phyloP scores from a whole-genome alignment of 2,329 filamentous ascomycete genomes.

The Pseudogymnoascus sp. region DNA sequence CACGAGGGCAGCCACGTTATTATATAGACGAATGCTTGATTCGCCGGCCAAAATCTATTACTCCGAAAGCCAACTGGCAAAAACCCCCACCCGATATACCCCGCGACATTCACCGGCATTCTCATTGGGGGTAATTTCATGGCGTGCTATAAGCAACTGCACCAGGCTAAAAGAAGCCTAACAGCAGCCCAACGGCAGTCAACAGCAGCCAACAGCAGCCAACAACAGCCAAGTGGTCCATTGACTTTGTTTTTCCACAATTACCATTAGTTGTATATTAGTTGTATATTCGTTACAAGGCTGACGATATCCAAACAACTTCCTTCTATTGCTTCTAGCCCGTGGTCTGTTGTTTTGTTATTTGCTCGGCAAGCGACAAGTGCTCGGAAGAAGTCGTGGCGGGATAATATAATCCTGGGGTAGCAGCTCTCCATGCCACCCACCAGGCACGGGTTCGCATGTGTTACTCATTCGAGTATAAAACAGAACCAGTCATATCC shows the following conservation, averaged over 20 bases:
- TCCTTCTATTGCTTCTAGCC: conserved; percentile 6
- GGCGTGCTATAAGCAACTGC: conserved; percentile 2
- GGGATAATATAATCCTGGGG: neutral
- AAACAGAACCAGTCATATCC: neutral
- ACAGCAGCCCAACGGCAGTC: no score
- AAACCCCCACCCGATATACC: conserved; percentile 3
- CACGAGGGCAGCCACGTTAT: conserved; percentile 4
- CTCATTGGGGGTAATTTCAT: conserved; percentile 1
- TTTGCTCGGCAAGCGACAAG: neutral
- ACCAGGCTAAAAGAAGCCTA: neutral
- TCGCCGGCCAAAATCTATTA: conserved; percentile 1
- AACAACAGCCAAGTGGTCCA: no score
- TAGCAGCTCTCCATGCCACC: neutral
- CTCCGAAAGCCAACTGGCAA: conserved; percentile 7
- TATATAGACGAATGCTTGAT: conserved; percentile 5
- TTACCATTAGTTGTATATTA: conserved; percentile 5
- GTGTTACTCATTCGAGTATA: neutral
- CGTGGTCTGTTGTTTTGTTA: neutral
- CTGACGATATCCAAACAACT: neutral
- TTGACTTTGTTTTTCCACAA: conserved; percentile 5
- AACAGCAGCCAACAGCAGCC: no score
- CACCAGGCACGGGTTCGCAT: neutral
- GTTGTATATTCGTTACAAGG: neutral
- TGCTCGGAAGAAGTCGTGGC: neutral
- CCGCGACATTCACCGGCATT: conserved; percentile 3